Evolutionary conservation across 2,329 filamentous ascomycete species (phyloP).

Genomic region (Chrysoporthe austroafricana): DNA sequence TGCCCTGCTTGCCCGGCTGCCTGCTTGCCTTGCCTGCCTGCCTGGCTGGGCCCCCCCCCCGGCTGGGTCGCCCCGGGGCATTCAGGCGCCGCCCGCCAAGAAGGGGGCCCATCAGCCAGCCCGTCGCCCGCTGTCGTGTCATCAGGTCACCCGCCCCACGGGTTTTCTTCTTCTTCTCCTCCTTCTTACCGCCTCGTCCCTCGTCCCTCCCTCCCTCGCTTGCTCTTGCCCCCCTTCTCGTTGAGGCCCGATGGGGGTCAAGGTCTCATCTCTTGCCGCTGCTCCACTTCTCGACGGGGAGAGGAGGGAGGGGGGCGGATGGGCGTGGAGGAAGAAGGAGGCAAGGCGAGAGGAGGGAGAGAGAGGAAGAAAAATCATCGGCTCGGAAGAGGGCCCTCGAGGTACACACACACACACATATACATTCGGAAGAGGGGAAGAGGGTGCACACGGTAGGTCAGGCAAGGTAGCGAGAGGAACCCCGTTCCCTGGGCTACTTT

Average conservation of each 20-base stretch:
- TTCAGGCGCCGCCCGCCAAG: too few relatives aligned
- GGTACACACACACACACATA: neutral
- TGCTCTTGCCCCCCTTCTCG: neutral
- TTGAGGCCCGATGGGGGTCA: neutral
- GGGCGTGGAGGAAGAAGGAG: neutral
- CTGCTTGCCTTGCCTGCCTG: too few relatives aligned
- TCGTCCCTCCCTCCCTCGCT: too few relatives aligned
- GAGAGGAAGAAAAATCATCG: neutral
- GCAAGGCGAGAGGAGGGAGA: neutral
- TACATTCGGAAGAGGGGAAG: neutral
- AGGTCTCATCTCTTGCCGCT: slow-evolving; percentile 1
- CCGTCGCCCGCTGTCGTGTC: too few relatives aligned
- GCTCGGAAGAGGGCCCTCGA: neutral
- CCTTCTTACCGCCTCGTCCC: too few relatives aligned
- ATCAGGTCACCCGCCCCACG: too few relatives aligned
- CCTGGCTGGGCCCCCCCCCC: too few relatives aligned
- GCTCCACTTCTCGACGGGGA: neutral
- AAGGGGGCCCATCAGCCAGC: too few relatives aligned
- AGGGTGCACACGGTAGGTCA: neutral
- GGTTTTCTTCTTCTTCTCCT: too few relatives aligned
- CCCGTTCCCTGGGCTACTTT: neutral
- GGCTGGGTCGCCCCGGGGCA: too few relatives aligned
- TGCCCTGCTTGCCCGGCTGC: too few relatives aligned
- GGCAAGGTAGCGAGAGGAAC: neutral
- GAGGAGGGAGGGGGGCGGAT: neutral